Conservation (phyloP, 495 filamentous ascomycete genomes). For the Penicillium waksmanii region DNA sequence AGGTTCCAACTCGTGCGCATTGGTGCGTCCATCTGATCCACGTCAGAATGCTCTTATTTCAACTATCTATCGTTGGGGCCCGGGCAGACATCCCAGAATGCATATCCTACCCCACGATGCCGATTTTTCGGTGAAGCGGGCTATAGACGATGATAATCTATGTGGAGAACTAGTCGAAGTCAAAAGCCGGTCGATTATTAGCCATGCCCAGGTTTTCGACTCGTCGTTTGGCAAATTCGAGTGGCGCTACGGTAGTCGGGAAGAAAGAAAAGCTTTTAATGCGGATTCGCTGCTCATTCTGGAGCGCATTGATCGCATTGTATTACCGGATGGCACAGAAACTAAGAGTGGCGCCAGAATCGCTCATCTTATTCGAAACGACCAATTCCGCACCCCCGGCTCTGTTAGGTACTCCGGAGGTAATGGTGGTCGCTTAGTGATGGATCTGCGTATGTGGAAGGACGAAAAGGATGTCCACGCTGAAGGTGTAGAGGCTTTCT, state of each 20-base stretch:
- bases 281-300: neutral
- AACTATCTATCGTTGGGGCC: neutral
- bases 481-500: neutral
- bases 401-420: neutral
- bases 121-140: neutral
- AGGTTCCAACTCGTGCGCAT: neutral
- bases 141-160: neutral
- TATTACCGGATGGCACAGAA: neutral
- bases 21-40: neutral
- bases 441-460: neutral
- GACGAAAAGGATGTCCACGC: neutral
- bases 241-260: neutral
- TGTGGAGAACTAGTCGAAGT: neutral
- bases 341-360: neutral
- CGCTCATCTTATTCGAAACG: neutral
- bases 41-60: neutral
- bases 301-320: neutral
- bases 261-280: neutral
- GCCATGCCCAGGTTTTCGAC: neutral
- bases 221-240: neutral
- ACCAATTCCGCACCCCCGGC: neutral
- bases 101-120: neutral
- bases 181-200: neutral
- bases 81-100: neutral
- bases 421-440: neutral